phyloP scores from a whole-genome alignment of 1,284 basidiomycete genomes.

The Coniferiporia sulphurascens region DNA sequence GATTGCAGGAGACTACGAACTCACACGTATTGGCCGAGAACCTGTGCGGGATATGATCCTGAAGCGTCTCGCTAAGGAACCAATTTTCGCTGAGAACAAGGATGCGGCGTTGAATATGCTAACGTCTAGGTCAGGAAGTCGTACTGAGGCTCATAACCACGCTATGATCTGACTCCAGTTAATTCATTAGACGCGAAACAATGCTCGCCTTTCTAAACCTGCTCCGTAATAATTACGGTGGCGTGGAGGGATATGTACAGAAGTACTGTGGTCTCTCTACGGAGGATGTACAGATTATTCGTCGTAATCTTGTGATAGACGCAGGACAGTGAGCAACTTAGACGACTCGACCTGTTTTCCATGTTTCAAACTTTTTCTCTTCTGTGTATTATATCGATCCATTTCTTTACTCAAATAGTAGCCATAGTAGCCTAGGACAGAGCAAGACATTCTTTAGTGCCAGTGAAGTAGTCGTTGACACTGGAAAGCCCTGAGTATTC shows the following conservation, averaged over 20 bases:
- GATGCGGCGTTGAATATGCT: constrained; percentile 76
- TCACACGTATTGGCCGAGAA: constrained; percentile 72
- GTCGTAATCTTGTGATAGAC: constrained; percentile 49
- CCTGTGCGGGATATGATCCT: constrained; percentile 67
- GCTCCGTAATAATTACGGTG: constrained; percentile 57
- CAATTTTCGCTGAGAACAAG: constrained; percentile 62
- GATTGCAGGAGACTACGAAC: constrained; percentile 68
- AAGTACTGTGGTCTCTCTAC: constrained; percentile 48
- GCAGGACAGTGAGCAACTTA: neutral
- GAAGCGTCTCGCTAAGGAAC: constrained; percentile 58
- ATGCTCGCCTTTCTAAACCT: constrained; percentile 64
- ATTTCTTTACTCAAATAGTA: neutral
- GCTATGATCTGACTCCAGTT: neutral
- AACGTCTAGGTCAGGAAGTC: constrained; percentile 52
- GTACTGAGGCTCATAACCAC: constrained; percentile 1
- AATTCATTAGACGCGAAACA: constrained; percentile 50
- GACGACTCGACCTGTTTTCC: neutral
- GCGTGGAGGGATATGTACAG: constrained; percentile 60
- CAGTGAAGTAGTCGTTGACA: too few species aligned
- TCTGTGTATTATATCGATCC: neutral
- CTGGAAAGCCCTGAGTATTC: neutral
- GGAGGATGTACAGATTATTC: constrained; percentile 55
- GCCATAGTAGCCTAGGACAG: too few species aligned
- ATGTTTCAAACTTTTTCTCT: neutral
- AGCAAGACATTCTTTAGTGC: too few species aligned